phyloP scores from a whole-genome alignment of 345 rosid species.

The Lepidium didymum region DNA sequence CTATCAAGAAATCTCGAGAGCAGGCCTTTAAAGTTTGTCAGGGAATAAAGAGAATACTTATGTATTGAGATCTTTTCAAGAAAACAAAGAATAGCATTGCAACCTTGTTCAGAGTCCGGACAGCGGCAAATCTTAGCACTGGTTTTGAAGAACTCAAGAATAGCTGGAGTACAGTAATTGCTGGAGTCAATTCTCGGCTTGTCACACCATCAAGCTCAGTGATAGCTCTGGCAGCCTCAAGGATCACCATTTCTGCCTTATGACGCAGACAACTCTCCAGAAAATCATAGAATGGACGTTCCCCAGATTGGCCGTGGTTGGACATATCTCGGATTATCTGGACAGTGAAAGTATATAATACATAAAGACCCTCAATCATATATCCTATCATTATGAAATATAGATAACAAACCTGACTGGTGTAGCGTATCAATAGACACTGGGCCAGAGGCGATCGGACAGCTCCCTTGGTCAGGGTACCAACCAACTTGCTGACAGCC shows the following conservation, averaged over 20 bases:
- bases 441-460: conserved; percentile 96
- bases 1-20: not conserved
- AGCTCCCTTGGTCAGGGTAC: conserved; percentile 82
- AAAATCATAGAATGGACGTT: conserved; percentile 94
- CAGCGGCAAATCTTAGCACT: conserved; percentile 95
- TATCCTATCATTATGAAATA: not conserved
- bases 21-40: not conserved
- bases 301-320: conserved; percentile 63
- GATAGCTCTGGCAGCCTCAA: conserved; percentile 98
- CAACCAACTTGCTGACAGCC: conserved; percentile 90
- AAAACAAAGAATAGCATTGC: not conserved
- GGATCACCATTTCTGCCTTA: conserved; percentile 96
- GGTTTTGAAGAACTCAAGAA: conserved; percentile 96
- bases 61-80: not conserved
- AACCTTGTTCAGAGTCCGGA: conserved; percentile 96
- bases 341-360: not conserved
- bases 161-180: conserved; percentile 93
- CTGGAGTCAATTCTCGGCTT: conserved; percentile 91
- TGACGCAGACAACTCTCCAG: conserved; percentile 94
- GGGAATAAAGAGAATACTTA: not conserved
- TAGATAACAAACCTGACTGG: conserved; percentile 62
- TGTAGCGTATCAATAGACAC: conserved; percentile 86
- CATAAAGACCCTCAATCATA: not conserved
- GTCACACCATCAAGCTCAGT: conserved; percentile 89
- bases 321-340: conserved; percentile 88